Evolutionary conservation across 441 rosid species (phyloP).

Genomic region (Caryocar brasiliense): DNA sequence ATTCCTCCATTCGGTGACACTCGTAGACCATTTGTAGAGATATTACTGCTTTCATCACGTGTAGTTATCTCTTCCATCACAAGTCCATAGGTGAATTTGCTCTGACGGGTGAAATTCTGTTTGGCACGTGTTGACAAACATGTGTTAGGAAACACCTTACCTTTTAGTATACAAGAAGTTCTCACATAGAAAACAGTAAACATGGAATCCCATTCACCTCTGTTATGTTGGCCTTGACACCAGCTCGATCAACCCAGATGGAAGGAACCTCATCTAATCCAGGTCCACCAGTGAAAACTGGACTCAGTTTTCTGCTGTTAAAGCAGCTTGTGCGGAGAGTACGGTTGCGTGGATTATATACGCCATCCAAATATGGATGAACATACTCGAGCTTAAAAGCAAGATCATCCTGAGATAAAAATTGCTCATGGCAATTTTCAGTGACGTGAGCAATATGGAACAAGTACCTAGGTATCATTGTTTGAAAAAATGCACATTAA

Average conservation of each 20-base stretch:
- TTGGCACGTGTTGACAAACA: slow-evolving; percentile 8
- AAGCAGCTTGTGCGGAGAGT: slow-evolving; percentile 78
- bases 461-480: too few species aligned
- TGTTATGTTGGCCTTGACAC: slow-evolving; percentile 82
- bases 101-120: slow-evolving; percentile 95
- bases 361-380: slow-evolving; percentile 92
- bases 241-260: slow-evolving; percentile 97
- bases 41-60: slow-evolving; percentile 90
- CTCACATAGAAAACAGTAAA: background rate
- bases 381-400: slow-evolving; percentile 91
- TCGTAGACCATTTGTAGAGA: slow-evolving; percentile 76
- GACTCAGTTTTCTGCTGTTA: slow-evolving; percentile 90
- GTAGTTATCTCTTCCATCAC: slow-evolving; percentile 98
- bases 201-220: slow-evolving; percentile 45
- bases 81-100: slow-evolving; percentile 92
- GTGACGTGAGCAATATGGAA: too few species aligned
- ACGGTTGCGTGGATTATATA: slow-evolving; percentile 68
- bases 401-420: slow-evolving; percentile 39
- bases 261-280: slow-evolving; percentile 97
- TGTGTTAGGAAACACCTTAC: background rate
- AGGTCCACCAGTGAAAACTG: slow-evolving; percentile 95
- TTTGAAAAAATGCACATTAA: background rate
- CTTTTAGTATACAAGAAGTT: background rate
- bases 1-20: slow-evolving; percentile 91
- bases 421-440: background rate